Evolutionary conservation across 257 asterid genomes (phyloP).

Genomic region (Scutellaria barbata): DNA sequence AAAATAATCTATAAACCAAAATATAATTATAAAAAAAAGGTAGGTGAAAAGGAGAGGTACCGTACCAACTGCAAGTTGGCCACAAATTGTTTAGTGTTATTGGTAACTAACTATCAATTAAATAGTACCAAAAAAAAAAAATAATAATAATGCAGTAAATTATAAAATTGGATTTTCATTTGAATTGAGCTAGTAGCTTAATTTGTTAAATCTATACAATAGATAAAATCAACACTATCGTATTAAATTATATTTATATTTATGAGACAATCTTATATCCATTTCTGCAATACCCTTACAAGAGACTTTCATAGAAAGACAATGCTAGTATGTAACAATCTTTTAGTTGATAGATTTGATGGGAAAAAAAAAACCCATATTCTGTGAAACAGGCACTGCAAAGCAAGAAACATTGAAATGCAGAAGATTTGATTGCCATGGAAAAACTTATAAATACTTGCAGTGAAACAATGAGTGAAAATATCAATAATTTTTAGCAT

Average conservation of each 20-base stretch:
- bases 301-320: no score
- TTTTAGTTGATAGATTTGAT: no score
- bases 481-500: no score
- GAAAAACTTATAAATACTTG: background rate
- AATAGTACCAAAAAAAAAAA: background rate
- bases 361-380: background rate
- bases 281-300: no score
- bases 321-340: no score
- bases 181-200: no score
- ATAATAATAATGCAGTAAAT: no score
- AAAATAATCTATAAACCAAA: background rate
- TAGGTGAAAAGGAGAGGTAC: background rate
- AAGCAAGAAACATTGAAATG: background rate
- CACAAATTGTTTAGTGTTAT: background rate
- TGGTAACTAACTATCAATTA: background rate
- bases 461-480: conserved; percentile 11
- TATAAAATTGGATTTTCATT: no score
- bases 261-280: no score
- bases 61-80: background rate
- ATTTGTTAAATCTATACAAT: no score
- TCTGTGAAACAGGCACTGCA: background rate
- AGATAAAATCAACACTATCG: no score
- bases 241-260: no score
- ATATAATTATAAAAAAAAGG: background rate
- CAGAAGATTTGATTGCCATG: background rate